phyloP scores from a whole-genome alignment of 1,284 basidiomycete species.

The Pseudozyma flocculosa region DNA sequence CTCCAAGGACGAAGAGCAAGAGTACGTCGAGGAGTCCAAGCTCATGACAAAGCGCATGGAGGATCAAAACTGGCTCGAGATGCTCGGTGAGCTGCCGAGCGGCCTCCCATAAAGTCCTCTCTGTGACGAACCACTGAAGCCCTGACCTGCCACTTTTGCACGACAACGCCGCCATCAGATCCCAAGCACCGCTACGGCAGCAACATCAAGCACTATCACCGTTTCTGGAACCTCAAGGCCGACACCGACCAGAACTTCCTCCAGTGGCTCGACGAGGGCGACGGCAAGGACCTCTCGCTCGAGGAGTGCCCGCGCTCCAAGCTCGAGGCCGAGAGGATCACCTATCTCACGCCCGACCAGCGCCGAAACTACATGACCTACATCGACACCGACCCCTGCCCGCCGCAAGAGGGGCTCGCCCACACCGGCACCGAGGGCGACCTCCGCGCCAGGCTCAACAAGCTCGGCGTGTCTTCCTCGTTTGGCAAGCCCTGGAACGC shows the following conservation, averaged over 20 bases:
- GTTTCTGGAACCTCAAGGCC: constrained; percentile 24
- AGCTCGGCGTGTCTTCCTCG: neutral
- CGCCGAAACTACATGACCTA: constrained; percentile 72
- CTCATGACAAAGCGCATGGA: constrained; percentile 31
- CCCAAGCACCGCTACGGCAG: constrained; percentile 40
- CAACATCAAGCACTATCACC: constrained; percentile 44
- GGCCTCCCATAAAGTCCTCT: no score
- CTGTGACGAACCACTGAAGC: no score
- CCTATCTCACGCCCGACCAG: constrained; percentile 63
- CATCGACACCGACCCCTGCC: constrained; percentile 53
- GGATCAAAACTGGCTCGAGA: constrained; percentile 38
- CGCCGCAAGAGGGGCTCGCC: neutral
- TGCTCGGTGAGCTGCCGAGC: no score
- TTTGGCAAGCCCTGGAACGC: neutral
- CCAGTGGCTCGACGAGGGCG: constrained; percentile 70
- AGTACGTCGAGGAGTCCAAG: constrained; percentile 22
- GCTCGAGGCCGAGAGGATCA: constrained; percentile 66
- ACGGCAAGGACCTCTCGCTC: constrained; percentile 68
- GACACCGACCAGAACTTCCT: constrained; percentile 39
- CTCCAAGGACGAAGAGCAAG: constrained; percentile 16
- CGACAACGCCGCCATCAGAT: no score
- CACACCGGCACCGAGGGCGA: constrained; percentile 1
- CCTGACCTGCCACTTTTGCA: no score
- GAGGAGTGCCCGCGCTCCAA: constrained; percentile 69
- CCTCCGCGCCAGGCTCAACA: constrained; percentile 9